phyloP scores from a whole-genome alignment of 2,329 filamentous ascomycete species.

The Bisporella sp. region DNA sequence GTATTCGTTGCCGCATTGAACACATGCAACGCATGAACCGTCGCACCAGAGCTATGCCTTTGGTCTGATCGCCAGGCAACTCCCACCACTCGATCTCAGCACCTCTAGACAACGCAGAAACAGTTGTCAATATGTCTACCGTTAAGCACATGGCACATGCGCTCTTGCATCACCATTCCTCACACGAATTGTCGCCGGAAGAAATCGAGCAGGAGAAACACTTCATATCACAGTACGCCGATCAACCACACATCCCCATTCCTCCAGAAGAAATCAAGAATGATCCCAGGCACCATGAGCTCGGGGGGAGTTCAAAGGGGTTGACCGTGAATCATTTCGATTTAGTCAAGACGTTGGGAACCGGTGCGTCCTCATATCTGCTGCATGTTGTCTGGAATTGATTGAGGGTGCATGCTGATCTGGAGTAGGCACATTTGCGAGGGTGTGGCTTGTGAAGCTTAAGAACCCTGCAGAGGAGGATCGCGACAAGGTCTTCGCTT shows the following conservation, averaged over 20 bases:
- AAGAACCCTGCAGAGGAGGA: conserved; percentile 46
- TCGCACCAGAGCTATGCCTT: no score
- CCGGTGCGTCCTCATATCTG: conserved; percentile 43
- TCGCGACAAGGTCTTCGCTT: conserved; percentile 63
- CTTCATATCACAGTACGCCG: conserved; percentile 20
- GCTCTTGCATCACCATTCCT: no score
- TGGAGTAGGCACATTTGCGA: conserved; percentile 64
- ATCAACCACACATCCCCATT: conserved; percentile 13
- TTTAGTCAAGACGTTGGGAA: conserved; percentile 69
- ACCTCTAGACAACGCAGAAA: no score
- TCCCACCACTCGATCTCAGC: no score
- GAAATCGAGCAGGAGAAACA: conserved; percentile 19
- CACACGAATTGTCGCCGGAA: not conserved
- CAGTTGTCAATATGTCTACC: no score
- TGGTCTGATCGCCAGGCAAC: no score
- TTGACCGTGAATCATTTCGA: conserved; percentile 56
- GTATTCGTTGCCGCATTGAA: no score
- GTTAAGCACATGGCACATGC: no score
- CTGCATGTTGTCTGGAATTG: not conserved
- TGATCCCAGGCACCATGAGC: conserved; percentile 19
- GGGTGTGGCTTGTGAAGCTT: conserved; percentile 71
- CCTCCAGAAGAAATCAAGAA: conserved; percentile 18
- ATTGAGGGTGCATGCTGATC: conserved; percentile 9
- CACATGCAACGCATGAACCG: no score
- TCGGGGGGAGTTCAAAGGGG: conserved; percentile 19